Base-by-base conservation (phyloP, 2,329 filamentous ascomycete species). In the Trichoderma guizhouense region DNA sequence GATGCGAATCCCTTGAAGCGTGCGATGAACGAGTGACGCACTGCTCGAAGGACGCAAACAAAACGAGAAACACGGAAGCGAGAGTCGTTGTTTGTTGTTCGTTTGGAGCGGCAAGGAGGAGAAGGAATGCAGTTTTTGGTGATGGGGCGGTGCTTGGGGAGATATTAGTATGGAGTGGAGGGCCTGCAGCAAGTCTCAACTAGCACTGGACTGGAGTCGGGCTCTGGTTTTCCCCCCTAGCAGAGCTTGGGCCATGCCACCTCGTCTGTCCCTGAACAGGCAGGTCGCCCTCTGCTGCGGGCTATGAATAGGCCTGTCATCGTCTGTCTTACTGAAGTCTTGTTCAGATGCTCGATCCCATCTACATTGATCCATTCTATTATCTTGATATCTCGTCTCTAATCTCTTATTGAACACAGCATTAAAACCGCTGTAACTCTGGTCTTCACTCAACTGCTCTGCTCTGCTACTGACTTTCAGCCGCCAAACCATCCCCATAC, bases 1-100 rank as follows among this genome's bases (percentile, higher is more conserved):
- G 6, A n/a, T 8, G 9, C 30, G 43, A 11, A 14, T 21, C 34
- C 14, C 21, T 26, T 28, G 21, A 43, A 18, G 30, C 30, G 28
- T 47, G 36, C 53, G 67, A 67, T 53, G 51, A 57, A 69, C 58
- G 66, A 62, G 61, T 62, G 64, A 64, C 66, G 71, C 66, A 69
- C 55, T 26, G 36, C 66, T 60, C 26, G 15, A 26, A 26, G 34
- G 26, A 12, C 28, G 58, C 57, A 32, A 39, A n/a, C 3, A 8
- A 43, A 36, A 72, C 36, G n/a, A 53, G 43, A 58, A 67, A 55
- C 36, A 66, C 5, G 36, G 43, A 67, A 60, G 61, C 55, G 53
- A 72, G 51, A 60, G 55, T n/a, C 34, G 7, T 32, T 55, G 63
- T 65, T 60, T 69, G 53, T 61, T 60, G 61, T 67, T 58, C 15